Base-by-base conservation (phyloP, 2,329 filamentous ascomycete genomes). In the Aphanocladium album region DNA sequence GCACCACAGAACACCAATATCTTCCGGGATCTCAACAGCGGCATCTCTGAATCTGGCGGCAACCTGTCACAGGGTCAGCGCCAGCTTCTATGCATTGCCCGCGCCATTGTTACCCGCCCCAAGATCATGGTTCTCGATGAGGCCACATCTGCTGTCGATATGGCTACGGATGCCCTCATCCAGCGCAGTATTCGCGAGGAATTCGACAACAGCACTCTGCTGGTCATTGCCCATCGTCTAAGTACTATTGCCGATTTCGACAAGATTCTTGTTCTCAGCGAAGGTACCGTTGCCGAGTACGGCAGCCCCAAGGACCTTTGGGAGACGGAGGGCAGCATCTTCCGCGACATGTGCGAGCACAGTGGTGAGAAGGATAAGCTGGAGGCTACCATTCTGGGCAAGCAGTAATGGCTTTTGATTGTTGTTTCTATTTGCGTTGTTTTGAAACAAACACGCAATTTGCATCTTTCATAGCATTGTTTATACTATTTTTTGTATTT, bases 121-220 rank as follows among this genome's bases (percentile, higher is more conserved):
- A 88, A 89, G 69, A 85, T 93, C 66, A 89, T 93, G 83, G 85
- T 93, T 1, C 81, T 93, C 1, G 89, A 93, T 70, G 89, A 93
- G 74, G 89, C 90, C 0, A 93, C 90, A 0, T 88, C 84, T 3
- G 89, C 89, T 0, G 89, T 93, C 2, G 89, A 92, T 71, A 90
- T 91, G 86, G 78, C 81, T 45, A 92, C 89, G 0, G 89, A 93
- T 69, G 77, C 81, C 1, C 80, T 90, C 27, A 92, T 92, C 67
- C 89, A 92, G 74, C 81, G 86, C 6, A 85, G 81, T 55, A 91
- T 92, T 66, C 80, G 88, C 23, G 84, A 89, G 67, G 87, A 90
- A 70, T 91, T 91, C 64, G 83, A 79, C 0, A 84, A 84, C 63
- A 83, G 82, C 45, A 91, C 89, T 1, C 75, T 91, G 30, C 73